Evolutionary conservation across 2,329 filamentous ascomycete genomes (phyloP).

Genomic region (Dryadomyces sulphureus): DNA sequence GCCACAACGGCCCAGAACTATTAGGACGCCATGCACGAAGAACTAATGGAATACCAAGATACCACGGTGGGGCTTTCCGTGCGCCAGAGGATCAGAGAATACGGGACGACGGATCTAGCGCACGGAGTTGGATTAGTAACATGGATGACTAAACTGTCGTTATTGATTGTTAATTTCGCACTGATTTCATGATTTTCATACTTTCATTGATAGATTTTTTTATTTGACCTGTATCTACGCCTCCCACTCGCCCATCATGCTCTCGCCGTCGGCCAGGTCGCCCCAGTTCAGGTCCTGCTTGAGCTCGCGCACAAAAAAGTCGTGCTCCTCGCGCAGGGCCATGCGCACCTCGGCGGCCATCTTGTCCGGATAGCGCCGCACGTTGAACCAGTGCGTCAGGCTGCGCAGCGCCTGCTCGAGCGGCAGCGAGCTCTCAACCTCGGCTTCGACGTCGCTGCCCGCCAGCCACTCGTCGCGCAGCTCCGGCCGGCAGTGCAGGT

Average conservation of each 20-base stretch:
- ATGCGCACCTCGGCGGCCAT: slow-evolving; percentile 47
- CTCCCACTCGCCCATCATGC: slow-evolving; percentile 13
- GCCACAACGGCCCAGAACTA: neutral
- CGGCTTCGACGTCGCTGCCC: slow-evolving; percentile 79
- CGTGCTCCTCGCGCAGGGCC: slow-evolving; percentile 55
- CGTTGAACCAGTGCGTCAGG: slow-evolving; percentile 88
- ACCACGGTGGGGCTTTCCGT: too few species aligned
- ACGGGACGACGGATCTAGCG: neutral
- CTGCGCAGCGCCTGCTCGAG: slow-evolving; percentile 81
- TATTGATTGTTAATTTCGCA: too few species aligned
- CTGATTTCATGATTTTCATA: too few species aligned
- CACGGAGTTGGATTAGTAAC: too few species aligned
- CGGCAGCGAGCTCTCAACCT: slow-evolving; percentile 84
- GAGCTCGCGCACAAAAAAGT: slow-evolving; percentile 66
- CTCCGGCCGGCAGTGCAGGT: slow-evolving; percentile 84
- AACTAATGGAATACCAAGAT: neutral
- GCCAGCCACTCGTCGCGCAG: slow-evolving; percentile 90
- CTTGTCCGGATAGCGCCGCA: slow-evolving; percentile 65
- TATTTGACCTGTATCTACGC: too few species aligned
- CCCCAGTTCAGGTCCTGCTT: slow-evolving; percentile 45
- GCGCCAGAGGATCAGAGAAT: neutral
- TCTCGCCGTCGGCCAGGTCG: slow-evolving; percentile 22
- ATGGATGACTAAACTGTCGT: too few species aligned
- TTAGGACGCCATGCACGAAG: neutral
- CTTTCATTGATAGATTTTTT: too few species aligned